phyloP scores from a whole-genome alignment of 2,329 filamentous ascomycete genomes.

The Paecilomyces fulvus region DNA sequence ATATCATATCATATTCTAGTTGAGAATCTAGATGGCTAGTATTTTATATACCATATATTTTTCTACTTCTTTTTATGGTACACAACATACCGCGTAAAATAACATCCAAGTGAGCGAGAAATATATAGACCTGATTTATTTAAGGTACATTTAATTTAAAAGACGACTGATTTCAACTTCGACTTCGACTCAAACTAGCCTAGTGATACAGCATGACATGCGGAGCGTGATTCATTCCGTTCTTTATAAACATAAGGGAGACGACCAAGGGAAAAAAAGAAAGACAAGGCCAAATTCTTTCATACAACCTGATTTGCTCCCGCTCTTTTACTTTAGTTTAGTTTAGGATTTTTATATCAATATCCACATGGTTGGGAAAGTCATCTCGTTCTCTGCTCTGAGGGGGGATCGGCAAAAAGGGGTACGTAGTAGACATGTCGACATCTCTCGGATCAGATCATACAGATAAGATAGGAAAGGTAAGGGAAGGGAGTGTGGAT shows the following conservation, averaged over 20 bases:
- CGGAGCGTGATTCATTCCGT: not conserved
- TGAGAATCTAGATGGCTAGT: too few species aligned
- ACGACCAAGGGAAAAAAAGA: not conserved
- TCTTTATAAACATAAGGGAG: slow-evolving; percentile 1
- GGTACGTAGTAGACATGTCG: not conserved
- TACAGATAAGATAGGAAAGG: slow-evolving; percentile 1
- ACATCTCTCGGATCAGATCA: slow-evolving; percentile 1
- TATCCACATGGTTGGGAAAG: not conserved
- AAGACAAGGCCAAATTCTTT: not conserved
- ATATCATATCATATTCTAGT: too few species aligned
- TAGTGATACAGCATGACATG: not conserved
- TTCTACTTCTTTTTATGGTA: too few species aligned
- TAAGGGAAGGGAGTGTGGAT: not conserved
- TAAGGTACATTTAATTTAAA: too few species aligned
- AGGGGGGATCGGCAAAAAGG: not conserved
- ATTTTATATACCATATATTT: too few species aligned
- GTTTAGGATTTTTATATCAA: not conserved
- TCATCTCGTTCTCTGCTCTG: not conserved
- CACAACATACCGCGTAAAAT: too few species aligned
- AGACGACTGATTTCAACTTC: too few species aligned
- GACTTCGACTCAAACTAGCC: not conserved
- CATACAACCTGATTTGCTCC: not conserved
- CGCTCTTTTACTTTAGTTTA: not conserved
- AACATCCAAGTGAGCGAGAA: too few species aligned
- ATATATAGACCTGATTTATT: too few species aligned